phyloP scores from a whole-genome alignment of 306 rosid genomes.

The Datisca glomerata region DNA sequence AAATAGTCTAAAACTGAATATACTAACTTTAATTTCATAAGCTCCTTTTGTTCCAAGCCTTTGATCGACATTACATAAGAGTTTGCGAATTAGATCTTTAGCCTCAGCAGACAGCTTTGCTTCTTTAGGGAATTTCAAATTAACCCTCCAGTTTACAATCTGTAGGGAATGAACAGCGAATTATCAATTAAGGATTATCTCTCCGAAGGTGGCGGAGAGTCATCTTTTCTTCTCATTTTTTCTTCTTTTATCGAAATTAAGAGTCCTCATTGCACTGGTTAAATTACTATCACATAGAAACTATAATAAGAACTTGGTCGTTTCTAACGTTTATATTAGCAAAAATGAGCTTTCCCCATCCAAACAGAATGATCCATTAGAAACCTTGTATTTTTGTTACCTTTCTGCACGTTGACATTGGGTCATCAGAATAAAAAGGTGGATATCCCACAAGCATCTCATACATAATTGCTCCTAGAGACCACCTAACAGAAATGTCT shows the following conservation, averaged over 20 bases:
- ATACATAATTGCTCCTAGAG: conserved; percentile 91
- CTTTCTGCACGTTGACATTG: conserved; percentile 82
- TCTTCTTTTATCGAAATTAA: too few species aligned
- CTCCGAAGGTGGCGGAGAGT: too few species aligned
- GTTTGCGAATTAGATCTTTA: conserved; percentile 69
- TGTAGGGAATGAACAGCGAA: conserved; percentile 25
- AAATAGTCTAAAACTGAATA: background rate
- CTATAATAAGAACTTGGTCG: too few species aligned
- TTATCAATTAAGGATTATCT: conserved; percentile 7
- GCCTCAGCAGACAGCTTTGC: conserved; percentile 69
- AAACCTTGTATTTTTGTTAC: too few species aligned
- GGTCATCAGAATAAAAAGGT: conserved; percentile 81
- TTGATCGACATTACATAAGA: conserved; percentile 76
- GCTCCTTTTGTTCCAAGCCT: conserved; percentile 89
- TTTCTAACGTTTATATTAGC: too few species aligned
- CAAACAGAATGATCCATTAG: too few species aligned
- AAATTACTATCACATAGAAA: too few species aligned
- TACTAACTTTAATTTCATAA: conserved; percentile 58
- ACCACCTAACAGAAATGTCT: conserved; percentile 51
- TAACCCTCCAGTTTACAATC: conserved; percentile 77
- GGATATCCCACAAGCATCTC: conserved; percentile 93
- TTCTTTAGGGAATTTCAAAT: conserved; percentile 72
- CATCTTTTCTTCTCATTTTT: too few species aligned
- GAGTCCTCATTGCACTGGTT: too few species aligned
- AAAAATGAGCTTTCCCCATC: too few species aligned